A percentile compares a stretch with the other conserved stretches of the same genome.
Evolutionary conservation across 2,329 filamentous ascomycete species (phyloP).

Genomic region (Cordyceps cicadae): DNA sequence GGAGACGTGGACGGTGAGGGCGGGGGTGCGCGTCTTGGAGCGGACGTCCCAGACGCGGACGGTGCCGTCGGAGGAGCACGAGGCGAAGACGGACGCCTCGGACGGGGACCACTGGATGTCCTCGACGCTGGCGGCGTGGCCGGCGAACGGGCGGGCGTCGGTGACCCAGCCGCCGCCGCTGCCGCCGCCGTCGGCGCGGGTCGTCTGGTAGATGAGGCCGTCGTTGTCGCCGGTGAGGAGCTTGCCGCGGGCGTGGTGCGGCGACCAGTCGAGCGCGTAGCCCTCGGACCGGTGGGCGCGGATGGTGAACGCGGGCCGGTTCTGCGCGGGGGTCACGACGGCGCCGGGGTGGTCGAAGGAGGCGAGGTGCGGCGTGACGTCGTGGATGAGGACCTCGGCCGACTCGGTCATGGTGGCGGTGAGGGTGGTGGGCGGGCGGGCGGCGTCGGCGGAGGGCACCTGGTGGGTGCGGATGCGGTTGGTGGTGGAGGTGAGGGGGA

Average conservation of each 20-base stretch:
- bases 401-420: slow-evolving; percentile 92
- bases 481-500: slow-evolving; percentile 78
- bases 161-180: slow-evolving; percentile 88
- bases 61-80: slow-evolving; percentile 86
- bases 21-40: slow-evolving; percentile 81
- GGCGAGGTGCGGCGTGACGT: slow-evolving; percentile 80
- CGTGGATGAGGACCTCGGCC: slow-evolving; percentile 81
- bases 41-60: slow-evolving; percentile 94
- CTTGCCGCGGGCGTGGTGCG: slow-evolving; percentile 65
- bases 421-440: slow-evolving; percentile 68
- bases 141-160: slow-evolving; percentile 73
- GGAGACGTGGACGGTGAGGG: slow-evolving; percentile 77
- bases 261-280: slow-evolving; percentile 96
- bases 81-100: slow-evolving; percentile 89
- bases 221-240: slow-evolving; percentile 87
- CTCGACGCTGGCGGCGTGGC: slow-evolving; percentile 80
- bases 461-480: slow-evolving; percentile 91
- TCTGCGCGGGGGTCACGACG: slow-evolving; percentile 69
- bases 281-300: slow-evolving; percentile 89
- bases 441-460: slow-evolving; percentile 60
- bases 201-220: slow-evolving; percentile 82
- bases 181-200: slow-evolving; percentile 75
- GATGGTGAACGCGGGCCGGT: slow-evolving; percentile 80
- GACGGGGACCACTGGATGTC: slow-evolving; percentile 95
- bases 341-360: slow-evolving; percentile 87